A percentile compares a stretch with the other conserved stretches of the same genome.
Evolutionary conservation across 1,284 basidiomycete species (phyloP).

Genomic region (Anthracocystis panici-leucophaei): DNA sequence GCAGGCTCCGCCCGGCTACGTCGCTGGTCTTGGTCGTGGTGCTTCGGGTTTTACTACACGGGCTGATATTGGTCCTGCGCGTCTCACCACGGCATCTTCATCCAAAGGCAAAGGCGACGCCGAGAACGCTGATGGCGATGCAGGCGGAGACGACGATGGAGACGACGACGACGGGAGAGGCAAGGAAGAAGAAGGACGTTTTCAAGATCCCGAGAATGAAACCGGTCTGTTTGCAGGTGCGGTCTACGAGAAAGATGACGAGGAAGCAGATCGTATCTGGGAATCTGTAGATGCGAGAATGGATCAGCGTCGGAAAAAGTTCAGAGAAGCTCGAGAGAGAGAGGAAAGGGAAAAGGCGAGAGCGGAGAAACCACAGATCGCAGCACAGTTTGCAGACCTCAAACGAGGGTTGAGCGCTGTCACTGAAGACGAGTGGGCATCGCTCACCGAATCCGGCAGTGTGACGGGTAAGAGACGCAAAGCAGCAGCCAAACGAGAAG

Average conservation of each 20-base stretch:
- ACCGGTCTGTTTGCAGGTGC: slow-evolving; percentile 94
- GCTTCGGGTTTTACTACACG: slow-evolving; percentile 98
- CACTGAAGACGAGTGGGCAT: slow-evolving; percentile 92
- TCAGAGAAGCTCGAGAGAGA: slow-evolving; percentile 84
- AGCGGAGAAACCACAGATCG: slow-evolving; percentile 86
- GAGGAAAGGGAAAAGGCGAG: slow-evolving; percentile 80
- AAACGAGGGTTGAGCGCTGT: slow-evolving; percentile 89
- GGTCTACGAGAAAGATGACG: slow-evolving; percentile 96
- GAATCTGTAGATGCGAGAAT: slow-evolving; percentile 89
- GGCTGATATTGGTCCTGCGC: slow-evolving; percentile 97
- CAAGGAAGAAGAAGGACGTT: slow-evolving; percentile 84
- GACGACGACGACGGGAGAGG: slow-evolving; percentile 76
- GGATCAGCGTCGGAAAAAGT: slow-evolving; percentile 83
- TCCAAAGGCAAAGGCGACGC: slow-evolving; percentile 15
- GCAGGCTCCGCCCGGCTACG: slow-evolving; percentile 67
- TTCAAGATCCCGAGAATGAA: slow-evolving; percentile 97
- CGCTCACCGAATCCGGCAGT: slow-evolving; percentile 93
- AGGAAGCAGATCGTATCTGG: slow-evolving; percentile 96
- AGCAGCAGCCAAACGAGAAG: slow-evolving; percentile 77
- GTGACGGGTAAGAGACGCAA: slow-evolving; percentile 90
- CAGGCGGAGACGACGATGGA: slow-evolving; percentile 21
- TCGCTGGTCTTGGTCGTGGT: slow-evolving; percentile 68
- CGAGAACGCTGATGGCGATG: slow-evolving; percentile 29
- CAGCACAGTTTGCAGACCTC: slow-evolving; percentile 92
- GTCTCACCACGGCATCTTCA: slow-evolving; percentile 77